Conservation (phyloP, 805 yeast genomes). For the Candida jianshihensis region DNA sequence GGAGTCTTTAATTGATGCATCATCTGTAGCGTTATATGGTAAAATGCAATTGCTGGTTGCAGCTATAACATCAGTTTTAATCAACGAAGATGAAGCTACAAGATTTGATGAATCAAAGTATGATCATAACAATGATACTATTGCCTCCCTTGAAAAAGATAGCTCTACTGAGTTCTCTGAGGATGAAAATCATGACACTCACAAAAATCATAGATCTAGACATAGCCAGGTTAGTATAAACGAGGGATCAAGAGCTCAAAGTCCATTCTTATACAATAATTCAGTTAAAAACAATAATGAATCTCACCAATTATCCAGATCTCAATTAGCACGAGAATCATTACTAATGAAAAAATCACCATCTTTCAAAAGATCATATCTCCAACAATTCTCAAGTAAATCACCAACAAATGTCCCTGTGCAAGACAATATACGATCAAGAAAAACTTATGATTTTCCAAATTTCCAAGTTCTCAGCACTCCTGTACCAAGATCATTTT, state of each 20-base stretch:
- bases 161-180: conserved; percentile 1
- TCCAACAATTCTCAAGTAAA: too few relatives aligned
- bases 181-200: background rate
- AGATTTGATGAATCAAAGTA: conserved; percentile 3
- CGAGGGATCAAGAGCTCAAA: too few relatives aligned
- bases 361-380: conserved; percentile 1
- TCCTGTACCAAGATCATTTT: conserved; percentile 12
- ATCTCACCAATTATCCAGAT: background rate
- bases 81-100: conserved; percentile 19
- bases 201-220: background rate
- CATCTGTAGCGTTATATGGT: conserved; percentile 22
- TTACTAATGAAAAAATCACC: conserved; percentile 4
- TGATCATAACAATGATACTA: background rate
- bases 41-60: conserved; percentile 27
- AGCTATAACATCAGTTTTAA: conserved; percentile 26
- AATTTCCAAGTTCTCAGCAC: conserved; percentile 7
- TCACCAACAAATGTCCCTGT: too few relatives aligned
- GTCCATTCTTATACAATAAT: too few relatives aligned
- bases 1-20: conserved; percentile 23
- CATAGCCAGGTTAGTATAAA: too few relatives aligned
- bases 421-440: background rate
- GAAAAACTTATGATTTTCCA: background rate
- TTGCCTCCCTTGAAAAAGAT: background rate
- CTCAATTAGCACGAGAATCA: background rate
- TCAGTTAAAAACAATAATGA: too few relatives aligned